Conservation (phyloP, 2,329 filamentous ascomycete species). For the Cladophialophora psammophila region DNA sequence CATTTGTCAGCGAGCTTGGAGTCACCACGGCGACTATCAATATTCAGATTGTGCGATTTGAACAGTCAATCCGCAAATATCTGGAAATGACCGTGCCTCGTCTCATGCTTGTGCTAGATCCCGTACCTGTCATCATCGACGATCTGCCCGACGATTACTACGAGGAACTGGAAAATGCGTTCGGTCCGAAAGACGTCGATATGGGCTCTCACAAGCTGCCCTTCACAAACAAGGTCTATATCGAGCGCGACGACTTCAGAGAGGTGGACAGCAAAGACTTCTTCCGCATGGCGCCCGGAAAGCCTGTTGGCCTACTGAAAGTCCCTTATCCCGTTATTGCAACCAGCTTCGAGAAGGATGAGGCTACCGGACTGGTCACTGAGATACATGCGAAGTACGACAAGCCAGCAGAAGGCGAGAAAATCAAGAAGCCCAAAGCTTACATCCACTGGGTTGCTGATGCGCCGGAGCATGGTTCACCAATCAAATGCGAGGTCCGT, state of each 20-base stretch:
- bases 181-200: conserved; percentile 77
- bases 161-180: conserved; percentile 74
- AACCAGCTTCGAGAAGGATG: conserved; percentile 71
- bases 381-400: conserved; percentile 73
- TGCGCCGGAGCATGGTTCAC: conserved; percentile 66
- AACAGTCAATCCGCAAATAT: conserved; percentile 83
- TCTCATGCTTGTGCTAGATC: conserved; percentile 87
- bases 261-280: conserved; percentile 75
- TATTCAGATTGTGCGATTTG: conserved; percentile 83
- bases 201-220: conserved; percentile 63
- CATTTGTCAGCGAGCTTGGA: conserved; percentile 89
- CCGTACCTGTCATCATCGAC: conserved; percentile 81
- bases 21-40: conserved; percentile 82
- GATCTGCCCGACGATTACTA: conserved; percentile 73
- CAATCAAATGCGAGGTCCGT: conserved; percentile 73
- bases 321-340: conserved; percentile 74
- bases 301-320: conserved; percentile 76
- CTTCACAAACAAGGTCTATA: conserved; percentile 82
- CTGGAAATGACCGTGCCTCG: conserved; percentile 87
- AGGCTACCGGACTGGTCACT: conserved; percentile 68
- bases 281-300: conserved; percentile 78
- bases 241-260: conserved; percentile 80
- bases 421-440: conserved; percentile 71
- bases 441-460: conserved; percentile 90
- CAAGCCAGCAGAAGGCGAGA: conserved; percentile 70